Evolutionary conservation across 2,329 filamentous ascomycete genomes (phyloP).

Genomic region (Neospermospora avenae): DNA sequence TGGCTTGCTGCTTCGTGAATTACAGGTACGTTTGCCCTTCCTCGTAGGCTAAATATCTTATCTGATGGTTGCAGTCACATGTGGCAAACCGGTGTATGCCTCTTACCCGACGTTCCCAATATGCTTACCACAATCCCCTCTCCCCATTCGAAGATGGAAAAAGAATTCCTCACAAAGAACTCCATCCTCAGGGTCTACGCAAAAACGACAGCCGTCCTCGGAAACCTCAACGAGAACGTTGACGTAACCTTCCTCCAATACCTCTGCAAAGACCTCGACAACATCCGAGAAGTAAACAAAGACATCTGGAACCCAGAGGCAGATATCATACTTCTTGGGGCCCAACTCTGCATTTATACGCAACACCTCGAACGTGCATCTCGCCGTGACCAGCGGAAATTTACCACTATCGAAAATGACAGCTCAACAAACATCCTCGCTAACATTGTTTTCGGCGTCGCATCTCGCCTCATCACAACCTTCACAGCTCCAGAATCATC

Average conservation of each 20-base stretch:
- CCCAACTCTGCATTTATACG: conserved; percentile 12
- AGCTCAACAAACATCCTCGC: neutral
- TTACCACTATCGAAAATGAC: neutral
- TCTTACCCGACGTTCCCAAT: neutral
- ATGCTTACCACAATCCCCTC: neutral
- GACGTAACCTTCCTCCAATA: conserved; percentile 7
- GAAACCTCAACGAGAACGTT: conserved; percentile 3
- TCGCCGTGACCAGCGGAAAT: neutral
- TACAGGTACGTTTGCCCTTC: neutral
- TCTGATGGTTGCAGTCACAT: neutral
- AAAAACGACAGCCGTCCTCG: neutral
- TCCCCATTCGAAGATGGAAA: neutral
- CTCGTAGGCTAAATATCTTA: neutral
- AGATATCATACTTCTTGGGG: conserved; percentile 11
- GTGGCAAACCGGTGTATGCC: neutral
- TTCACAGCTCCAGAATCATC: neutral
- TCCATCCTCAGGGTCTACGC: neutral
- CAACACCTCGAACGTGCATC: conserved; percentile 10
- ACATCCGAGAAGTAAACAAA: neutral
- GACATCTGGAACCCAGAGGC: conserved; percentile 11
- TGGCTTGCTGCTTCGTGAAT: neutral
- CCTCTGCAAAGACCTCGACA: conserved; percentile 14
- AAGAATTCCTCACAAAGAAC: neutral
- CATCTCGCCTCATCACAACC: neutral
- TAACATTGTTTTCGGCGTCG: neutral